Evolutionary conservation across 805 yeast genomes (phyloP).

Genomic region (Kurtzmaniella cleridarum): DNA sequence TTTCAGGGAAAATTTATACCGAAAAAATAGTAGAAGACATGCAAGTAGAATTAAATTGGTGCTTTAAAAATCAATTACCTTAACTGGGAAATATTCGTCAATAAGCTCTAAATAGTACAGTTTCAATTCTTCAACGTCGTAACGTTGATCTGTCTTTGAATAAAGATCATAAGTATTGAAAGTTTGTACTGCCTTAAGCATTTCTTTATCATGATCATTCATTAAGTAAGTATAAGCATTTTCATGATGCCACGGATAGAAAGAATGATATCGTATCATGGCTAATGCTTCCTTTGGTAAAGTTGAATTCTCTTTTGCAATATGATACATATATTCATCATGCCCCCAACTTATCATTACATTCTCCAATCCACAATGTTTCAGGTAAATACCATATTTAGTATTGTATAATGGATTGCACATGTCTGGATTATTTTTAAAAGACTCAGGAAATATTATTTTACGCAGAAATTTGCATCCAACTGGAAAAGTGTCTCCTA

Average conservation of each 20-base stretch:
- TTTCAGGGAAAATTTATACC: too few species aligned
- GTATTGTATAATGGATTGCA: slow-evolving; percentile 60
- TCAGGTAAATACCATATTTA: slow-evolving; percentile 61
- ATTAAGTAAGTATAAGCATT: slow-evolving; percentile 59
- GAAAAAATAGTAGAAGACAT: too few species aligned
- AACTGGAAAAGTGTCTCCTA: slow-evolving; percentile 74
- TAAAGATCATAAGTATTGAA: slow-evolving; percentile 67
- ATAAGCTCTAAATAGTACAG: slow-evolving; percentile 59
- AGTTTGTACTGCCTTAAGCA: slow-evolving; percentile 59
- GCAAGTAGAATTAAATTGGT: too few species aligned
- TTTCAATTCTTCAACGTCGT: slow-evolving; percentile 46
- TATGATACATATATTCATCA: slow-evolving; percentile 72
- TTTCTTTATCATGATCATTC: slow-evolving; percentile 56
- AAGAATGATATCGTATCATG: slow-evolving; percentile 71
- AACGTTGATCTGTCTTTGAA: slow-evolving; percentile 49
- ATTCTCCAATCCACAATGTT: slow-evolving; percentile 60
- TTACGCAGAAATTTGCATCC: slow-evolving; percentile 61
- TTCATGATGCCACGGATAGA: slow-evolving; percentile 74
- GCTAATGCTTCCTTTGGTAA: slow-evolving; percentile 65
- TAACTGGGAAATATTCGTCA: slow-evolving; percentile 60
- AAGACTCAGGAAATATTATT: slow-evolving; percentile 57
- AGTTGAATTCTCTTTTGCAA: slow-evolving; percentile 59
- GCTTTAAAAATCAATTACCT: slow-evolving; percentile 47
- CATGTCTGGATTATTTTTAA: slow-evolving; percentile 55
- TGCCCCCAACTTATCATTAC: slow-evolving; percentile 79